Percentiles rank a stretch among this genome's conserved stretches.
Evolutionary conservation across 1,284 basidiomycete species (phyloP).

Genomic region (Veloporphyrellus conicus): DNA sequence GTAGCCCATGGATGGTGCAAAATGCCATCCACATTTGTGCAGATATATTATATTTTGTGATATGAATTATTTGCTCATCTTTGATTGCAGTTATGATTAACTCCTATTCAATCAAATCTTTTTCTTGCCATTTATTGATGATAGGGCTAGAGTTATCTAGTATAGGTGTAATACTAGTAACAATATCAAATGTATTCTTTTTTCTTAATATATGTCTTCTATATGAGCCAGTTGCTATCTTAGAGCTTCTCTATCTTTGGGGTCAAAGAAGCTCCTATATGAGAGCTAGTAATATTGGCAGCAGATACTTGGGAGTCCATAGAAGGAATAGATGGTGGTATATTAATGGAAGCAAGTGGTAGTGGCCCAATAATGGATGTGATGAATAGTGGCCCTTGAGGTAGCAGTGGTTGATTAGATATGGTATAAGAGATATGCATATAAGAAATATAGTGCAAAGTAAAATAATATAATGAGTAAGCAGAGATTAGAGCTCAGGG

Average conservation of each 20-base stretch:
- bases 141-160: not conserved
- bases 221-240: not conserved
- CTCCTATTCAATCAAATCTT: not conserved
- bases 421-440: too few species aligned
- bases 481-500: too few species aligned
- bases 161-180: not conserved
- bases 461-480: too few species aligned
- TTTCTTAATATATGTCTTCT: not conserved
- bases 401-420: too few species aligned
- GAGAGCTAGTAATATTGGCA: too few species aligned
- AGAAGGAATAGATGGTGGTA: too few species aligned
- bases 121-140: not conserved
- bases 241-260: not conserved
- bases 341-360: too few species aligned
- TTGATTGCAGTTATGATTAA: not conserved
- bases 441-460: too few species aligned
- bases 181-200: not conserved
- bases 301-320: too few species aligned
- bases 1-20: not conserved
- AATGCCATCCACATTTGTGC: constrained; percentile 1
- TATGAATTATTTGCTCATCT: not conserved
- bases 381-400: too few species aligned
- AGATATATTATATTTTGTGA: not conserved
- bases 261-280: too few species aligned
- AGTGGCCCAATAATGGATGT: too few species aligned